Percentiles rank a stretch among this genome's conserved stretches.
phyloP scores from a whole-genome alignment of 1,284 basidiomycete genomes.

The Termitomyces sp. region DNA sequence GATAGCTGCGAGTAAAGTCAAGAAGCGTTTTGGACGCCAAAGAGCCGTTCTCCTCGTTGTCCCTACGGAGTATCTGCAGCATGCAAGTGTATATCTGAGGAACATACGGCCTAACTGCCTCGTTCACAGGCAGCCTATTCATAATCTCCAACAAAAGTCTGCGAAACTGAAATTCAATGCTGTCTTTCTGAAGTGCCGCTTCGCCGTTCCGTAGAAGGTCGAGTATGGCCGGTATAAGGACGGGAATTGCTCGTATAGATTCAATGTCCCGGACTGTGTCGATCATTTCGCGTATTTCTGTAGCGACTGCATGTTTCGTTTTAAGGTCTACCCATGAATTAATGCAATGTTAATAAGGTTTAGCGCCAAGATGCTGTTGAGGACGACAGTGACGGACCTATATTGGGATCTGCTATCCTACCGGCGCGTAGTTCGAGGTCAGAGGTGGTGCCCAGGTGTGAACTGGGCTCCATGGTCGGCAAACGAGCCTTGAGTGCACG shows the following conservation, averaged over 20 bases:
- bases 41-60: slow-evolving; percentile 96
- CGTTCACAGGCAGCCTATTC: slow-evolving; percentile 83
- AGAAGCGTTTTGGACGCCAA: slow-evolving; percentile 91
- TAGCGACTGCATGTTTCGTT: slow-evolving; percentile 64
- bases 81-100: slow-evolving; percentile 70
- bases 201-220: slow-evolving; percentile 77
- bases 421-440: slow-evolving; percentile 68
- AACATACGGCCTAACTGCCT: slow-evolving; percentile 71
- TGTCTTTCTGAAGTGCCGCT: slow-evolving; percentile 74
- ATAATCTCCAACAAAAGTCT: slow-evolving; percentile 84
- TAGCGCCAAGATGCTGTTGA: not conserved
- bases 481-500: slow-evolving; percentile 22
- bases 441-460: slow-evolving; percentile 32
- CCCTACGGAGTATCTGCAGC: slow-evolving; percentile 79
- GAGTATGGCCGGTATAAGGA: slow-evolving; percentile 76
- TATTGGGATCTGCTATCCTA: slow-evolving; percentile 67
- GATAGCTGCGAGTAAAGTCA: slow-evolving; percentile 70
- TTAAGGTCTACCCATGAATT: slow-evolving; percentile 51
- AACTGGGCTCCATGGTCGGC: slow-evolving; percentile 25
- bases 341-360: not conserved
- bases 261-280: slow-evolving; percentile 83
- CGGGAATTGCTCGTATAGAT: slow-evolving; percentile 65
- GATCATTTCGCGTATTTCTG: slow-evolving; percentile 83
- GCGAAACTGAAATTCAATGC: slow-evolving; percentile 82
- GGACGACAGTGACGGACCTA: slow-evolving; percentile 39